Percentiles rank a stretch among this genome's conserved stretches.
These are phyloP conservation scores for Quercus suber DNA, from an alignment of 306 rosid species.

Conservation along the genomic window DNA sequence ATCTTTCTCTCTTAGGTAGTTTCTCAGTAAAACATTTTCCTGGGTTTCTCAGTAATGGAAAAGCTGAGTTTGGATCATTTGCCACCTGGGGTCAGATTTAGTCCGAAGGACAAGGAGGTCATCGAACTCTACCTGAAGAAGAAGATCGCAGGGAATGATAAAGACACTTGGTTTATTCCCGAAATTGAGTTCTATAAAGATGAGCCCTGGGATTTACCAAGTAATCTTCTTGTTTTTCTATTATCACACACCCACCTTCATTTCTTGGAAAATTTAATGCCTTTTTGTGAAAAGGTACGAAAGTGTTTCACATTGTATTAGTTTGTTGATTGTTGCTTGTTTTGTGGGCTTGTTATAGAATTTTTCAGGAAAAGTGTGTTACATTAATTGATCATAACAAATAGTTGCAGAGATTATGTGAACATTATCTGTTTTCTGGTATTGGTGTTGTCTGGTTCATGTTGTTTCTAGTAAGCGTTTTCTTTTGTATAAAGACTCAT, in stretches of 20 bases:
- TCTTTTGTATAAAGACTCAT: no score
- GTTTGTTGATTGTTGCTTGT: no score
- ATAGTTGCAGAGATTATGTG: no score
- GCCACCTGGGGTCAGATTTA: constrained; percentile 79
- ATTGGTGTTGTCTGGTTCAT: no score
- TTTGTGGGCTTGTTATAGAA: no score
- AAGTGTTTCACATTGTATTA: background rate
- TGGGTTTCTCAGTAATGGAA: no score
- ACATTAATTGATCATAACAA: no score
- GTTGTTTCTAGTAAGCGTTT: no score
- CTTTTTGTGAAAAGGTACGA: background rate
- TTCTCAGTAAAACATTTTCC: no score
- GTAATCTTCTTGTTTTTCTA: constrained; percentile 30
- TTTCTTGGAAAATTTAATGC: background rate
- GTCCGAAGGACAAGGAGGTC: constrained; percentile 83
- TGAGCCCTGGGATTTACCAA: constrained; percentile 98
- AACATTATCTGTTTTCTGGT: no score
- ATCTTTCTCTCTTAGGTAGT: no score
- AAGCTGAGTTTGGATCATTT: constrained; percentile 1
- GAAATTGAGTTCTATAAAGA: constrained; percentile 83
- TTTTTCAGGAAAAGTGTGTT: no score
- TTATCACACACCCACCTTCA: background rate
- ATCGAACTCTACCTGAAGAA: constrained; percentile 59
- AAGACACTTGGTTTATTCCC: constrained; percentile 63
- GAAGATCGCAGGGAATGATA: constrained; percentile 66